phyloP scores from a whole-genome alignment of 2,329 filamentous ascomycete genomes.

The Diaporthe citri region DNA sequence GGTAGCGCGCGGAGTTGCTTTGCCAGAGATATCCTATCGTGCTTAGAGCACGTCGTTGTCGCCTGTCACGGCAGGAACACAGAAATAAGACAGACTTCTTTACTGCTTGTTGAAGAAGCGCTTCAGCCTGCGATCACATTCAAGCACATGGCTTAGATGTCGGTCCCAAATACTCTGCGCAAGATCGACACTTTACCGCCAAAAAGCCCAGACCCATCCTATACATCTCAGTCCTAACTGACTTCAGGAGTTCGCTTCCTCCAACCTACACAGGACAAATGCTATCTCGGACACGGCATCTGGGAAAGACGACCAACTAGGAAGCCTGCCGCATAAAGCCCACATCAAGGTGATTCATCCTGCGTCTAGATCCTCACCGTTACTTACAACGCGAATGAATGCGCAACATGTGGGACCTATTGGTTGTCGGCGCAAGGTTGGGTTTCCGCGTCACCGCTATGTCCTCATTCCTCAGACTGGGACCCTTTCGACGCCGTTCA shows the following conservation, averaged over 20 bases:
- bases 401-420: background rate
- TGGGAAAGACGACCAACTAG: background rate
- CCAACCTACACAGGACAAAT: too few species aligned
- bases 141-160: background rate
- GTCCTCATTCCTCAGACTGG: background rate
- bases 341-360: background rate
- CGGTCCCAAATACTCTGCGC: background rate
- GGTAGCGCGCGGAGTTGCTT: conserved; percentile 7
- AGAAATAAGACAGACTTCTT: background rate
- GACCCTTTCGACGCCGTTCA: background rate
- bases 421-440: background rate
- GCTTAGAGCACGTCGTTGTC: background rate
- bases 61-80: conserved; percentile 1
- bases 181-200: too few species aligned
- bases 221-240: background rate
- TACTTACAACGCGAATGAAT: background rate
- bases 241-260: background rate
- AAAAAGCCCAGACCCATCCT: background rate
- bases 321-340: background rate
- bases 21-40: conserved; percentile 14
- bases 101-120: background rate
- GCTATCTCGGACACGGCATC: too few species aligned
- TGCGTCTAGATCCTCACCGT: background rate
- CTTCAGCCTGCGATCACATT: background rate
- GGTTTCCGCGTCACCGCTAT: background rate